Conservation (phyloP, 306 rosid species). For the Lablab purpureus region DNA sequence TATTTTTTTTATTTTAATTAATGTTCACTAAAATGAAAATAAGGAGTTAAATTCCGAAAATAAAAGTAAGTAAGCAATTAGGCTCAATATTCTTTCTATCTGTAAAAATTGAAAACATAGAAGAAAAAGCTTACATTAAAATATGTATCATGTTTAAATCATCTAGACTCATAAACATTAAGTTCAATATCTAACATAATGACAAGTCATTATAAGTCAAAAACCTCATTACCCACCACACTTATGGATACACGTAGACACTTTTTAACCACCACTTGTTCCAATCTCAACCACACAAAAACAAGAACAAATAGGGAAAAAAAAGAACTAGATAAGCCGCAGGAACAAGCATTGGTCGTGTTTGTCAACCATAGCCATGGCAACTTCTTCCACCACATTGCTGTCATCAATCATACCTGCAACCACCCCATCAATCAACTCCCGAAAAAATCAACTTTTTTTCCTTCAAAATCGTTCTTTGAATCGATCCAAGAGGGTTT, state of each 20-base stretch:
- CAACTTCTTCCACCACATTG: constrained; percentile 56
- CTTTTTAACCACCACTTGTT: background rate
- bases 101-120: too few relatives aligned
- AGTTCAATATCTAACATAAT: too few relatives aligned
- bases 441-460: constrained; percentile 36
- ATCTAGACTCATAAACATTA: too few relatives aligned
- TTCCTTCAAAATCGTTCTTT: constrained; percentile 43
- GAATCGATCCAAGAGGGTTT: constrained; percentile 31
- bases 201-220: too few relatives aligned
- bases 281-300: constrained; percentile 44
- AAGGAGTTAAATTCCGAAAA: too few relatives aligned
- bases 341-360: background rate
- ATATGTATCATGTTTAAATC: too few relatives aligned
- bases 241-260: constrained; percentile 36
- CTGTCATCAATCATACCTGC: constrained; percentile 61
- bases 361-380: constrained; percentile 53
- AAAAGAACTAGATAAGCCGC: constrained; percentile 43
- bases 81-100: too few relatives aligned
- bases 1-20: too few relatives aligned
- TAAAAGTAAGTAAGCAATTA: too few relatives aligned
- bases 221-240: background rate
- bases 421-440: constrained; percentile 30
- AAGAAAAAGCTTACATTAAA: too few relatives aligned
- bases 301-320: background rate
- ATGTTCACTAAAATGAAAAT: too few relatives aligned